Conservation (phyloP, 2,329 filamentous ascomycete species). For the Diaporthe citri region DNA sequence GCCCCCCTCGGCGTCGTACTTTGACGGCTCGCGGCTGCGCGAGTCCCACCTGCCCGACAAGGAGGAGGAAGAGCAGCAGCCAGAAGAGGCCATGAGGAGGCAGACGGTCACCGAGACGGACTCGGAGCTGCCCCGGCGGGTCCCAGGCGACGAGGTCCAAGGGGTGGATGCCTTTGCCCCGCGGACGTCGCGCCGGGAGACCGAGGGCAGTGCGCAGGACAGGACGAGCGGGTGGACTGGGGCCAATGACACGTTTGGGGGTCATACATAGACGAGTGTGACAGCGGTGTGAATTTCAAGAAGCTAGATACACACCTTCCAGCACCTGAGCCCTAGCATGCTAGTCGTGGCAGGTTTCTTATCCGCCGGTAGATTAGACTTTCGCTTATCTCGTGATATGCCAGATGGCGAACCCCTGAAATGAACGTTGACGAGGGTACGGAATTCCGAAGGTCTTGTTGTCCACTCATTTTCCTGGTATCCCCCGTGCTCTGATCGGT, state of each 20-base stretch:
- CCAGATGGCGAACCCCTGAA: too few species aligned
- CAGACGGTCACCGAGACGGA: conserved; percentile 13
- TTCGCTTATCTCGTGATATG: too few species aligned
- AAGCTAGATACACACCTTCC: too few species aligned
- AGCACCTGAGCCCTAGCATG: too few species aligned
- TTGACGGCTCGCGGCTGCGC: conserved; percentile 23
- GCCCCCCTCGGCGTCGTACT: conserved; percentile 12
- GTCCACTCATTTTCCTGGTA: too few species aligned
- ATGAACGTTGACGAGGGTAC: too few species aligned
- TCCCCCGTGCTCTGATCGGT: too few species aligned
- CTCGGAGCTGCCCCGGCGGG: conserved; percentile 7
- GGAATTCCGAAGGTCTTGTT: too few species aligned
- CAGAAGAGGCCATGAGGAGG: not conserved
- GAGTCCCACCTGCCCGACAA: conserved; percentile 38
- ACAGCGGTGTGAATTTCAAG: not conserved
- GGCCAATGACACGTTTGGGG: not conserved
- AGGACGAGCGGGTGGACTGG: not conserved
- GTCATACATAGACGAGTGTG: not conserved
- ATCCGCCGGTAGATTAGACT: too few species aligned
- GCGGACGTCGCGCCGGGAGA: conserved; percentile 23
- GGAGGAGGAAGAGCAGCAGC: not conserved
- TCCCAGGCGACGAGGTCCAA: not conserved
- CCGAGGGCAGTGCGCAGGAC: not conserved
- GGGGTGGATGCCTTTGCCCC: conserved; percentile 27
- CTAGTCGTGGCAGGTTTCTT: too few species aligned